Evolutionary conservation across 169 alveolate genomes (phyloP).

Genomic region (Plasmodium blacklocki): DNA sequence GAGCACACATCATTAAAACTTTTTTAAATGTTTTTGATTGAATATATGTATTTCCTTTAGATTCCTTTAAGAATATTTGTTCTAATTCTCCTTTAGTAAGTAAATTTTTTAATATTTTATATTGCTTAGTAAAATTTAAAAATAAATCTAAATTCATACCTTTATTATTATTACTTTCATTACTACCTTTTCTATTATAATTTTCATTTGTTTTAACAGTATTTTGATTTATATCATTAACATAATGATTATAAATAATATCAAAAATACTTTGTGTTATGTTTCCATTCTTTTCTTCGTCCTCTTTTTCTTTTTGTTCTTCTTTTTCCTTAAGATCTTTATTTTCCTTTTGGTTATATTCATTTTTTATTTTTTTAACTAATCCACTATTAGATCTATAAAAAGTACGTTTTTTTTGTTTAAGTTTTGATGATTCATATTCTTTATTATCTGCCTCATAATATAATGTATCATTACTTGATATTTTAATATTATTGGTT

Average conservation of each 20-base stretch:
- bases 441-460: too few species aligned
- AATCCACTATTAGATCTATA: too few species aligned
- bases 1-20: constrained; percentile 54
- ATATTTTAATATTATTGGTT: too few species aligned
- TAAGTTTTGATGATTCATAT: too few species aligned
- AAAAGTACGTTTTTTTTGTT: too few species aligned
- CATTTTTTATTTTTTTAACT: too few species aligned
- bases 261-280: constrained; percentile 30
- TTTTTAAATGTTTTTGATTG: constrained; percentile 44
- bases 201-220: not conserved
- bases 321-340: not conserved
- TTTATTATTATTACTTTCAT: constrained; percentile 3
- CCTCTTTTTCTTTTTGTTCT: not conserved
- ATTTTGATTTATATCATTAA: constrained; percentile 6
- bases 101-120: constrained; percentile 57
- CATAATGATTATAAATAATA: constrained; percentile 27
- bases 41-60: constrained; percentile 56
- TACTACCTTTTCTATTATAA: not conserved
- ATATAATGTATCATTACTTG: too few species aligned
- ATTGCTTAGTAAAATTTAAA: constrained; percentile 41
- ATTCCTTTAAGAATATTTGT: constrained; percentile 61
- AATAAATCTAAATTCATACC: constrained; percentile 58
- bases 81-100: constrained; percentile 56
- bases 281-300: not conserved
- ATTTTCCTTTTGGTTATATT: too few species aligned